These are phyloP conservation scores for Fusarium avenaceum DNA, from an alignment of 2,329 filamentous ascomycete species.

Conservation along the genomic window DNA sequence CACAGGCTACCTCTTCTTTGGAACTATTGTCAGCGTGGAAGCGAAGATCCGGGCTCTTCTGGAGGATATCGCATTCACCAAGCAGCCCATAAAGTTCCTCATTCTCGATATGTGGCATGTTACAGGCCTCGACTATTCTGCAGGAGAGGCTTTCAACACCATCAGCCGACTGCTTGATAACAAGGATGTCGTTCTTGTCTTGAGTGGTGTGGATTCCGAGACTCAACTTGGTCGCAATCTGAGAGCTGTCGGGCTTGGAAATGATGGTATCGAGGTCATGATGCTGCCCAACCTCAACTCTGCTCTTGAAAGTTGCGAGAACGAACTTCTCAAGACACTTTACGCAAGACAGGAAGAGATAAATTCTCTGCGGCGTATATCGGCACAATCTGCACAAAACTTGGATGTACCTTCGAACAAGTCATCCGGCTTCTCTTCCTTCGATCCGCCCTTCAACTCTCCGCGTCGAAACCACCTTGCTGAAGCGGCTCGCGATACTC, in stretches of 20 bases:
- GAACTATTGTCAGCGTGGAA: conserved; percentile 96
- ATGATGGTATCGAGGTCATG: conserved; percentile 78
- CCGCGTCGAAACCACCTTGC: conserved; percentile 84
- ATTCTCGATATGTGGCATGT: conserved; percentile 92
- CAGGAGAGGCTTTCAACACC: conserved; percentile 92
- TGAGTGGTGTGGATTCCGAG: conserved; percentile 84
- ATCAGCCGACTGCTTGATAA: conserved; percentile 86
- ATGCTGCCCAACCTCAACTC: conserved; percentile 93
- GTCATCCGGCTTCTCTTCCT: conserved; percentile 52
- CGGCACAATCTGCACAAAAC: conserved; percentile 59
- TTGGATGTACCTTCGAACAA: conserved; percentile 63
- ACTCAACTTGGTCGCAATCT: conserved; percentile 83
- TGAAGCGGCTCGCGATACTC: conserved; percentile 80
- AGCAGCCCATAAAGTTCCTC: conserved; percentile 87
- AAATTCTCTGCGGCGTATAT: conserved; percentile 59
- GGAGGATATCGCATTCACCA: conserved; percentile 82
- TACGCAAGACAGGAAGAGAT: conserved; percentile 78
- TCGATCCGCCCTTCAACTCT: conserved; percentile 73
- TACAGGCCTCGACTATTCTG: conserved; percentile 94
- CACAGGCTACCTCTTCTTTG: conserved; percentile 96
- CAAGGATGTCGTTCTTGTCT: conserved; percentile 82
- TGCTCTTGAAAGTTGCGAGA: conserved; percentile 93
- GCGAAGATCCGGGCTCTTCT: conserved; percentile 86
- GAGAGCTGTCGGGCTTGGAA: conserved; percentile 84
- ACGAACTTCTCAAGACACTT: conserved; percentile 86